Conservation (phyloP, 2,329 filamentous ascomycete species). For the Botrytis aclada region DNA sequence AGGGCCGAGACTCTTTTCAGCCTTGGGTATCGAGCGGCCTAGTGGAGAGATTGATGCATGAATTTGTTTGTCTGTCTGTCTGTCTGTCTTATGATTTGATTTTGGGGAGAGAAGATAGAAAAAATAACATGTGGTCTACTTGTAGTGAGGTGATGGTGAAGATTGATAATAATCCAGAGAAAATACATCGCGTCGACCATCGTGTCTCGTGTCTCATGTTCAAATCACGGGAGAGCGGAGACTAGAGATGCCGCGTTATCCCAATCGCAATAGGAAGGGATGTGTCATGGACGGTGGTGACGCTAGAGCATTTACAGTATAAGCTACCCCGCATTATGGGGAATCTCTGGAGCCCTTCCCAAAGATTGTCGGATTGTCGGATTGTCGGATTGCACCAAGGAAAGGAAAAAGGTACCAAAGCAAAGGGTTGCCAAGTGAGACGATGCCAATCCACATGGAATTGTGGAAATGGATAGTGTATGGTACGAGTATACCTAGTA, state of each 20-base stretch:
- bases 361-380: background rate
- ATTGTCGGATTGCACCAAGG: background rate
- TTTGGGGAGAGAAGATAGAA: background rate
- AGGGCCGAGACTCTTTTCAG: conserved; percentile 12
- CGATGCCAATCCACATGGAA: background rate
- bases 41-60: background rate
- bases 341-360: background rate
- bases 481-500: too few relatives aligned
- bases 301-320: background rate
- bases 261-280: background rate
- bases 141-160: background rate
- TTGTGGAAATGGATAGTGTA: too few relatives aligned
- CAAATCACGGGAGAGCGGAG: background rate
- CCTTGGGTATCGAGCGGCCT: background rate
- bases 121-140: background rate
- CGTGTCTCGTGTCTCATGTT: background rate
- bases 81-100: background rate
- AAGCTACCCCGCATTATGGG: conserved; percentile 12
- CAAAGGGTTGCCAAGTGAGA: background rate
- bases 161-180: background rate
- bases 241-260: background rate
- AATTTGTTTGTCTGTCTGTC: background rate
- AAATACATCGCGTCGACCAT: background rate
- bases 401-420: background rate
- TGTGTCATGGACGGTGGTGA: background rate